Evolutionary conservation across 2,329 filamentous ascomycete genomes (phyloP), one percentile per base, ranked within the genome.

Genomic region (Lecanicillium sp.): DNA sequence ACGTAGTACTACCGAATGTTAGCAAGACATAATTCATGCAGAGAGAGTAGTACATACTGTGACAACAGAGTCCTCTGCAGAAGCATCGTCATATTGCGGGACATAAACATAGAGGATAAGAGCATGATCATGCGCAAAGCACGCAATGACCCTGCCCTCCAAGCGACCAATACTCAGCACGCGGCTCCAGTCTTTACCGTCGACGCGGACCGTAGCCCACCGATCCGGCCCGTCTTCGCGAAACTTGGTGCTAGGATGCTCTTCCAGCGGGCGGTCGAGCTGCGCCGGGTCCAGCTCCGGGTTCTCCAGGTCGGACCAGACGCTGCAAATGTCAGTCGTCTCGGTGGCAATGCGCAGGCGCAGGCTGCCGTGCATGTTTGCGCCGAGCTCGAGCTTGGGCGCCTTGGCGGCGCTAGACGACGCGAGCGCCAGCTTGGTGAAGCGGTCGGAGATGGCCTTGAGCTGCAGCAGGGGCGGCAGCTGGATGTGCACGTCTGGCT

Each of bases 401-500:
- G 65, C 64, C 18, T 64, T 56, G 32, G 40, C 39, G 11, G 41
- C 33, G 19, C 42, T 41, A 17, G 42, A 31, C 11, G 38, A 34
- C 17, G 69, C 65, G 35, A 75, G 63, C 4, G 86, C 87, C 3
- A 97, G 77, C 54, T 86, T 90, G 30, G 88, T 97, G 63, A 97
- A 97, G 38, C 92, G 81, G 59, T 98, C 92, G 4, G 87, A 94
- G 45, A 98, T 92, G 46, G 83, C 84, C 57, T 97, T 96, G 42
- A 98, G 72, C 55, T 96, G 89, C 30, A 88, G 70, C 4, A 98
- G 68, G 5, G 87, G 82, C 0, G 92, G 92, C 4, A 98, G 72
- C 39, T 88, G 80, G 54, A 98, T 94, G 62, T 97, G 85, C 3
- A 96, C 89, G 53, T 97, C 92, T 29, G 90, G 87, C 51, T 95